Evolutionary conservation across 75 land plant genomes (phyloP), one percentile per base, ranked within the genome.

Genomic region (Selaginella moellendorffii): DNA sequence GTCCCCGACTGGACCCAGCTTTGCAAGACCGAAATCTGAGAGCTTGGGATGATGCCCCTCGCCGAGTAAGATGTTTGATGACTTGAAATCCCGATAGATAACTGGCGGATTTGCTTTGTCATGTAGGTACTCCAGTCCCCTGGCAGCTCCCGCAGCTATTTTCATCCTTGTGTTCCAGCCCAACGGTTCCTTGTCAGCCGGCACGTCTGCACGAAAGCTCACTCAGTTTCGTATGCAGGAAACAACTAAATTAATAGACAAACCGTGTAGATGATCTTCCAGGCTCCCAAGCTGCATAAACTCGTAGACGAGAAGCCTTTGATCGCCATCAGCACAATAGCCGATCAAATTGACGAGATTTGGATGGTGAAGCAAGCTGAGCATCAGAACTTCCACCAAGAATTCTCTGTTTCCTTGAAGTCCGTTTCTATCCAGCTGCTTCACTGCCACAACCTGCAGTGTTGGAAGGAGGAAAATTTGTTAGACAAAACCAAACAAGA

Each of bases 1-100:
- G 64, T 85, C 89, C 52, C 89, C 89, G 53, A 85, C 89, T n/a
- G 89, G 89, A 17, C 89, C 89, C 30, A 85, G 76, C 66, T 85
- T 85, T 30, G 89, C 89, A 29, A 85, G 83, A 51, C 89, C 89
- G 60, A 85, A 85, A 72, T 85, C 89, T 20, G 89, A 85, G 21
- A 85, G 58, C 74, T 85, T 85, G 29, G 89, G 89, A 63, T 77
- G 76, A 67, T 46, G 83, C 79, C 86, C 53, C 78, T 83, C 30
- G 65, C 89, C 54, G 83, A 83, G 31, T 83, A 53, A n/a, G n/a
- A 85, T 85, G 53, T 85, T 85, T 1, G 89, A 85, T 20, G 88
- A 85, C 51, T 85, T 85, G 26, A 36, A 36, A 36, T 36, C 46
- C 46, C 46, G 5, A 14, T 36, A 36, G 5, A 36, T 36, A 36